phyloP scores from a whole-genome alignment of 306 rosid genomes.

The Trifolium subterraneum region DNA sequence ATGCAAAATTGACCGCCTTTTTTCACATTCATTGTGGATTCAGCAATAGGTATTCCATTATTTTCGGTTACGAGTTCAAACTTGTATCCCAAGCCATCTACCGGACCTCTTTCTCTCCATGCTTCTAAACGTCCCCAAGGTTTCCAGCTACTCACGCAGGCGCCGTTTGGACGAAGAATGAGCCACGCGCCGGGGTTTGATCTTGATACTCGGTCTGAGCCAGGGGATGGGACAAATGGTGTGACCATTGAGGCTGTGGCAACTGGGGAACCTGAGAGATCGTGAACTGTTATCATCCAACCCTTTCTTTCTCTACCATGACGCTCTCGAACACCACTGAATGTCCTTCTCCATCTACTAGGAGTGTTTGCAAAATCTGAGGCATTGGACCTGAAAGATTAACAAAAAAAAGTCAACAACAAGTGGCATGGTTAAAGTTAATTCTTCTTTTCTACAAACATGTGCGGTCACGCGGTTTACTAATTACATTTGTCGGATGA shows the following conservation, averaged over 20 bases:
- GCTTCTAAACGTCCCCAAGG: constrained; percentile 97
- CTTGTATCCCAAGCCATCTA: constrained; percentile 85
- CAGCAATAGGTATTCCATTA: constrained; percentile 71
- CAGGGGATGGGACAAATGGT: constrained; percentile 90
- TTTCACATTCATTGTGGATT: constrained; percentile 68
- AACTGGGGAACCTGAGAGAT: constrained; percentile 88
- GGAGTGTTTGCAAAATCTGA: constrained; percentile 59
- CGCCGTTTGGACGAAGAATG: constrained; percentile 80
- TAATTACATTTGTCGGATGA: too few relatives aligned
- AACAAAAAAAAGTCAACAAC: background rate
- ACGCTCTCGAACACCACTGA: constrained; percentile 59
- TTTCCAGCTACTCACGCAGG: constrained; percentile 81
- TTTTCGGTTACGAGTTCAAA: constrained; percentile 73
- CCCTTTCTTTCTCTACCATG: constrained; percentile 86
- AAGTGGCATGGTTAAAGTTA: background rate
- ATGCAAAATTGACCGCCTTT: constrained; percentile 88
- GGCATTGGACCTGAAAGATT: constrained; percentile 56
- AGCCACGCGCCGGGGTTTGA: constrained; percentile 97
- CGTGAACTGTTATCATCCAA: constrained; percentile 90
- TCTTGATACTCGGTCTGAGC: constrained; percentile 80
- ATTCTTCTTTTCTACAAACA: too few relatives aligned
- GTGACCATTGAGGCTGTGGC: constrained; percentile 94
- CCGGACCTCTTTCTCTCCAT: constrained; percentile 84
- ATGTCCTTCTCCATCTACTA: constrained; percentile 72
- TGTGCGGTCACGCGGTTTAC: background rate